phyloP scores from a whole-genome alignment of 768 basidiomycete genomes.

The Cyclocybe cylindracea region DNA sequence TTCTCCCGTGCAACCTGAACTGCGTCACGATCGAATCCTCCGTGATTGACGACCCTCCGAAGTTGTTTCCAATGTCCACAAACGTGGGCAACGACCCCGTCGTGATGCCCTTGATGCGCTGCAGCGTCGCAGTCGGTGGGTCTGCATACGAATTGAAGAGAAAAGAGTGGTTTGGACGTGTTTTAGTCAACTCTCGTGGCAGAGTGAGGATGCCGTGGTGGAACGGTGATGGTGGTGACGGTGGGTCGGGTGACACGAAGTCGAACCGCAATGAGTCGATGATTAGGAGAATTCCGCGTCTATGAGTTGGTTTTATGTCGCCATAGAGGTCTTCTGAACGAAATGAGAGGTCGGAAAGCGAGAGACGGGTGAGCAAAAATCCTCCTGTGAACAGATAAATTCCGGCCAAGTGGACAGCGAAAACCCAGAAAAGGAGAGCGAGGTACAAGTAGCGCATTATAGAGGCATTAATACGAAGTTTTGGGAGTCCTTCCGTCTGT shows the following conservation, averaged over 20 bases:
- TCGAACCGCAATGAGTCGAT: conserved; percentile 95
- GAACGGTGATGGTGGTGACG: conserved; percentile 58
- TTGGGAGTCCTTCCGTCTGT: too few species aligned
- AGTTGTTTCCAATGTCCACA: conserved; percentile 90
- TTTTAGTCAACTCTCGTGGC: conserved; percentile 68
- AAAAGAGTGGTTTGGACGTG: conserved; percentile 72
- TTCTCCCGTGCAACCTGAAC: conserved; percentile 58
- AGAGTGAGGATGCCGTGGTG: conserved; percentile 85
- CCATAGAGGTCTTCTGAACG: conserved; percentile 38
- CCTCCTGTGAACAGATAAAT: conserved; percentile 91
- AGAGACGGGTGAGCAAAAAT: conserved; percentile 81
- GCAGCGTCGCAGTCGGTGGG: conserved; percentile 93
- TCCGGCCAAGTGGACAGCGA: conserved; percentile 69
- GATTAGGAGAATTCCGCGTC: conserved; percentile 79
- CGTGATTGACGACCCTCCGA: conserved; percentile 80
- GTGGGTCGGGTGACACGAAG: conserved; percentile 78
- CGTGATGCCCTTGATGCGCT: conserved; percentile 92
- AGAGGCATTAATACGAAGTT: too few species aligned
- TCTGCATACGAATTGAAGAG: conserved; percentile 90
- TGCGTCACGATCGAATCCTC: conserved; percentile 92
- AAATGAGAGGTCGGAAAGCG: conserved; percentile 58
- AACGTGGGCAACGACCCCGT: conserved; percentile 97
- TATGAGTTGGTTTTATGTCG: conserved; percentile 65
- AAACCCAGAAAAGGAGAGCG: conserved; percentile 52
- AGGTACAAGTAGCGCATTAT: conserved; percentile 9